phyloP scores from a whole-genome alignment of 768 basidiomycete genomes.

The Dendrothele bispora region DNA sequence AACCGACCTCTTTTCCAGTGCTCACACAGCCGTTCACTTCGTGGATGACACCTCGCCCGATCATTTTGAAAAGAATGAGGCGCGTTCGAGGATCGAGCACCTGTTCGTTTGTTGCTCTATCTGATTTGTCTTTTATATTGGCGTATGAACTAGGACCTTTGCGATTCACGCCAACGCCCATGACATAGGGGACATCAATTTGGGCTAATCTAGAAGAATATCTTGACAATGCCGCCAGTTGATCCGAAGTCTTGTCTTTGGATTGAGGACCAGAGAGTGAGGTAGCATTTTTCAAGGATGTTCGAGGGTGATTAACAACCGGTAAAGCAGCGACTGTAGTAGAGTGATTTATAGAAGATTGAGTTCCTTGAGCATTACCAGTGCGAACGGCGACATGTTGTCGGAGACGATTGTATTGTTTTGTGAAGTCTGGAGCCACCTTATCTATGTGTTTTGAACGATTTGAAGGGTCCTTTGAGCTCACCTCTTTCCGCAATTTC shows the following conservation, averaged over 20 bases:
- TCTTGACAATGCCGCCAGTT: slow-evolving; percentile 72
- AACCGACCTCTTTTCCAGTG: slow-evolving; percentile 91
- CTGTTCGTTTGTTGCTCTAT: slow-evolving; percentile 95
- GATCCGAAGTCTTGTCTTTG: slow-evolving; percentile 67
- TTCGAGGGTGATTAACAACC: slow-evolving; percentile 68
- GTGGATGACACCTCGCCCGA: slow-evolving; percentile 82
- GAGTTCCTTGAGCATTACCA: slow-evolving; percentile 61
- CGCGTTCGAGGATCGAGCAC: slow-evolving; percentile 96
- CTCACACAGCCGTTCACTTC: slow-evolving; percentile 96
- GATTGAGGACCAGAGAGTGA: slow-evolving; percentile 22
- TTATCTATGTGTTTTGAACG: slow-evolving; percentile 6
- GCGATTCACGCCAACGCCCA: slow-evolving; percentile 78
- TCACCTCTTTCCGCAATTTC: slow-evolving; percentile 80
- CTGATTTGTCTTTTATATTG: slow-evolving; percentile 92
- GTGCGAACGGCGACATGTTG: slow-evolving; percentile 87
- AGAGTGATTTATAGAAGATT: slow-evolving; percentile 50
- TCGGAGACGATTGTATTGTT: slow-evolving; percentile 93
- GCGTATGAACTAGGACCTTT: slow-evolving; percentile 90
- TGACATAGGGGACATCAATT: slow-evolving; percentile 71
- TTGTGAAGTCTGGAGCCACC: slow-evolving; percentile 82
- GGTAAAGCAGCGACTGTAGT: slow-evolving; percentile 62
- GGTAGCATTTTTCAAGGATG: slow-evolving; percentile 27
- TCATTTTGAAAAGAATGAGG: slow-evolving; percentile 94
- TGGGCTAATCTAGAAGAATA: slow-evolving; percentile 74
- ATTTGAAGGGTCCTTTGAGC: slow-evolving; percentile 16